Base-by-base conservation (phyloP, 768 basidiomycete genomes). In the Glaciozyma martinii region DNA sequence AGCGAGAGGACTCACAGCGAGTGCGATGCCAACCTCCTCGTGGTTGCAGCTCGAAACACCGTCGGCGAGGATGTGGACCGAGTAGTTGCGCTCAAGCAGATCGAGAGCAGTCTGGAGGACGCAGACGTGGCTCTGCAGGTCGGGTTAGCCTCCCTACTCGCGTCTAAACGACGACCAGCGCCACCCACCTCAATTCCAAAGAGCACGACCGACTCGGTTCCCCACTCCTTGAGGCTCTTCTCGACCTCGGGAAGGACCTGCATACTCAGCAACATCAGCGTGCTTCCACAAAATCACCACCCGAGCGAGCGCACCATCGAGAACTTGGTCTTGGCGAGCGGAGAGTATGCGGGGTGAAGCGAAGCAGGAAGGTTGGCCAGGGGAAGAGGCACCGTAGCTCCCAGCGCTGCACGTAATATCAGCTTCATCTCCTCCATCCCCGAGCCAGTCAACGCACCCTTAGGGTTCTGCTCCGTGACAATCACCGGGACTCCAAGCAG, bases 391-490 rank as follows among this genome's bases (percentile, higher is more conserved):
- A 83, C 82, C 7, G 85, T 88, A 23, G 79, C 78, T 0, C 89
- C 90, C 50, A 91, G 80, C 1, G 81, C 88, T 89, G 71, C 49
- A 57, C 33, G 43, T 55, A 23, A 16, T 6, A 33, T 54, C 53
- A 54, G 53, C 53, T 54, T 1, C 21, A 19, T 27, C 18, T 16
- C 6, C 10, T 10, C 23, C 13, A 1, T 3, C 9, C 49, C 37
- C 46, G 54, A 21, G 37, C 29, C 44, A 23, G 42, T 52, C 16
- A 49, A n/a, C 79, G 54, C 61, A 87, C 89, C 87, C 82, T 78
- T 84, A 4, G 87, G 81, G 73, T 89, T 88, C 77, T 94, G 90
- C 66, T 90, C 90, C 0, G 91, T 92, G 29, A 80, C 83, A n/a
- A 92, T 74, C 15, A 93, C 84, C 50, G 84, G 84, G 54, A 88